These are phyloP conservation scores for Rhodofomes roseus DNA, from an alignment of 1,284 basidiomycete genomes.

Conservation along the genomic window DNA sequence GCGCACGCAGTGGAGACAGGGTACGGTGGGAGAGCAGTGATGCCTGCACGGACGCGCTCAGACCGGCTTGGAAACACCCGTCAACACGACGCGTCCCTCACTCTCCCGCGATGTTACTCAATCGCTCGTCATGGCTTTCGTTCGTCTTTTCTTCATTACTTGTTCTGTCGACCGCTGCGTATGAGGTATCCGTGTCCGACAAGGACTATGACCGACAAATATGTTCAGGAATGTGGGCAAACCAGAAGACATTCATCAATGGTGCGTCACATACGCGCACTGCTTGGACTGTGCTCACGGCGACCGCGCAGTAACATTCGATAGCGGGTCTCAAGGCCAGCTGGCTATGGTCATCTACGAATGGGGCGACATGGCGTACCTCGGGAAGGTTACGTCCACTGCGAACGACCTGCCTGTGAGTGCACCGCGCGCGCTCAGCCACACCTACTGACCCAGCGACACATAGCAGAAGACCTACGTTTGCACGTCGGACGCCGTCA, in stretches of 20 bases:
- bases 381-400: constrained; percentile 72
- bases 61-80: constrained; percentile 19
- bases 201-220: constrained; percentile 83
- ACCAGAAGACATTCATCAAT: constrained; percentile 78
- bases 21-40: constrained; percentile 1
- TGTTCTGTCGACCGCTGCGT: constrained; percentile 36
- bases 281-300: constrained; percentile 10
- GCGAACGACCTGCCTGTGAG: constrained; percentile 69
- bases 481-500: constrained; percentile 77
- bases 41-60: neutral
- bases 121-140: constrained; percentile 20
- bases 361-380: constrained; percentile 82
- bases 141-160: constrained; percentile 17
- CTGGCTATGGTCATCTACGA: constrained; percentile 95
- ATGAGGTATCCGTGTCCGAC: constrained; percentile 64
- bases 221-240: constrained; percentile 94
- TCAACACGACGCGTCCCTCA: constrained; percentile 22
- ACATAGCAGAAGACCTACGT: constrained; percentile 84
- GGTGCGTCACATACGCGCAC: constrained; percentile 44
- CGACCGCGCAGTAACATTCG: constrained; percentile 69
- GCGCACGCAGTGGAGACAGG: constrained; percentile 12
- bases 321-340: constrained; percentile 79
- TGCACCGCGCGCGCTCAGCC: constrained; percentile 9
- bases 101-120: constrained; percentile 28
- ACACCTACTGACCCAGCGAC: constrained; percentile 12